Evolutionary conservation across 1,139 yeast species (phyloP).

Genomic region (Martiniozyma asiatica): DNA sequence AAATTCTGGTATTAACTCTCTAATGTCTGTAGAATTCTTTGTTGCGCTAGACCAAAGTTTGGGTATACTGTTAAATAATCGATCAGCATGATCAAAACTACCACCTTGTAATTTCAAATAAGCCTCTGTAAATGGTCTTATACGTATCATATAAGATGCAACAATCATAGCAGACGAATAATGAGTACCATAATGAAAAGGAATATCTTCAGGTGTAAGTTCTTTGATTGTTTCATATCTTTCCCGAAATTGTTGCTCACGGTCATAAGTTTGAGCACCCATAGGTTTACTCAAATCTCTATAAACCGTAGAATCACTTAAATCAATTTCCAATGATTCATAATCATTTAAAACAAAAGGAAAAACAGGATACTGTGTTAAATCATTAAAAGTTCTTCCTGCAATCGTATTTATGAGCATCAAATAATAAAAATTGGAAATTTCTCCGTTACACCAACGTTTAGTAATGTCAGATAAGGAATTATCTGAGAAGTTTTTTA

Average conservation of each 20-base stretch:
- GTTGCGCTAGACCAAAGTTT: constrained; percentile 77
- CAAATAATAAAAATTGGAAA: constrained; percentile 71
- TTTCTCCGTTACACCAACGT: constrained; percentile 63
- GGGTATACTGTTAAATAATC: constrained; percentile 59
- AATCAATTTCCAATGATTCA: constrained; percentile 50
- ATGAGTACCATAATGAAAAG: constrained; percentile 87
- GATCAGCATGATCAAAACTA: constrained; percentile 74
- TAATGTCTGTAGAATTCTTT: constrained; percentile 74
- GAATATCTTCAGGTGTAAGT: constrained; percentile 28
- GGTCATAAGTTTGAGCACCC: constrained; percentile 64
- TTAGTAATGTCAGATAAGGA: constrained; percentile 40
- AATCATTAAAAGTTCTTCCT: constrained; percentile 76
- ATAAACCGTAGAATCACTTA: constrained; percentile 45
- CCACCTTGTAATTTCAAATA: constrained; percentile 75
- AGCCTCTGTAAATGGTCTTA: constrained; percentile 71
- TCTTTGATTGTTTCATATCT: constrained; percentile 57
- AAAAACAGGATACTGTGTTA: constrained; percentile 81
- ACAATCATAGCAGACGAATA: constrained; percentile 91
- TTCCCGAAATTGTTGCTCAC: constrained; percentile 54
- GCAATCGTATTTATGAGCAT: constrained; percentile 73
- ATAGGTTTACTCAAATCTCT: constrained; percentile 75
- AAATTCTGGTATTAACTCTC: constrained; percentile 80
- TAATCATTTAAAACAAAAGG: constrained; percentile 88
- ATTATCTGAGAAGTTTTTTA: constrained; percentile 23
- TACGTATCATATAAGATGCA: constrained; percentile 59